These are phyloP conservation scores for Pichia sp. DNA, from an alignment of 1,139 yeast genomes.

Conservation along the genomic window DNA sequence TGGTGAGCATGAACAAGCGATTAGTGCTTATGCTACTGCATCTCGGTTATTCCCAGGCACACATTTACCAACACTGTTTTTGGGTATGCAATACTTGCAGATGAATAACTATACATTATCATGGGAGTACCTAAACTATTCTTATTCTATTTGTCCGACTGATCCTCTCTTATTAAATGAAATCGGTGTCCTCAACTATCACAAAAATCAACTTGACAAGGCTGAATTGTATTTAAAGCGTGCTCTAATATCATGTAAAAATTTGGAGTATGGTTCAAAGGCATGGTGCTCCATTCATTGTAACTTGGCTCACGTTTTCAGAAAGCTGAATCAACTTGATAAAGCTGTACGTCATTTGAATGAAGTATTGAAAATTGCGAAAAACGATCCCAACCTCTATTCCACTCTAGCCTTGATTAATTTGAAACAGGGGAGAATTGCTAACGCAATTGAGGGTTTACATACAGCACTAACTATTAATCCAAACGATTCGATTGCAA, in stretches of 20 bases:
- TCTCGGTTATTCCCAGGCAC: constrained; percentile 91
- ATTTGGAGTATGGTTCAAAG: constrained; percentile 68
- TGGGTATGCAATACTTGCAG: constrained; percentile 94
- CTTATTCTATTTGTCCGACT: constrained; percentile 68
- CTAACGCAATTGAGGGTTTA: constrained; percentile 65
- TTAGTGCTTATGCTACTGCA: constrained; percentile 94
- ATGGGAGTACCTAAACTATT: constrained; percentile 73
- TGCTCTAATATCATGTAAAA: constrained; percentile 66
- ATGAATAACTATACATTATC: constrained; percentile 79
- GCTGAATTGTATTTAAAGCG: constrained; percentile 69
- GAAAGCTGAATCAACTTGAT: constrained; percentile 56
- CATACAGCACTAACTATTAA: constrained; percentile 77
- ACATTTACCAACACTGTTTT: constrained; percentile 79
- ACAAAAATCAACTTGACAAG: constrained; percentile 55
- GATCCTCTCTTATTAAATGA: constrained; percentile 90
- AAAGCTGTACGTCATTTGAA: constrained; percentile 71
- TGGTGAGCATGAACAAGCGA: constrained; percentile 98
- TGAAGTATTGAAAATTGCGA: constrained; percentile 63
- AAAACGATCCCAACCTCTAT: constrained; percentile 66
- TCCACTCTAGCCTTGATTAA: constrained; percentile 82
- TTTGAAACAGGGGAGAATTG: constrained; percentile 57
- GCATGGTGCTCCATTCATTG: constrained; percentile 85
- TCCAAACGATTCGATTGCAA: constrained; percentile 80
- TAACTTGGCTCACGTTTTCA: constrained; percentile 85
- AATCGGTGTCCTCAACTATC: constrained; percentile 82